phyloP scores from a whole-genome alignment of 2,329 filamentous ascomycete species.

The Ceratocystis albifundus region DNA sequence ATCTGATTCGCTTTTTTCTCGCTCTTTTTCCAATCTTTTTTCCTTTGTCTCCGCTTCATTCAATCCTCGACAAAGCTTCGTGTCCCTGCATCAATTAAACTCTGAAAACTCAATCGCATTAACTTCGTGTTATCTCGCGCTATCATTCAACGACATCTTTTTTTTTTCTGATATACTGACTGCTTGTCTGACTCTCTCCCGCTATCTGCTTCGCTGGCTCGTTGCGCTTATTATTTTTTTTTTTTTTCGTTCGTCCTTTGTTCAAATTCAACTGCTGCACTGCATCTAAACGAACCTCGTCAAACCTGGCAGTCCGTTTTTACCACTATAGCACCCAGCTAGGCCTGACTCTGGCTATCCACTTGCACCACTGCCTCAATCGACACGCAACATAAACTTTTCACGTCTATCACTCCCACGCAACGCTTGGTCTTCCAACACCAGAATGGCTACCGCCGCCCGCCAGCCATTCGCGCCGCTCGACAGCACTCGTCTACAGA shows the following conservation, averaged over 20 bases:
- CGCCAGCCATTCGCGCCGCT: slow-evolving; percentile 68
- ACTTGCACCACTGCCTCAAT: background rate
- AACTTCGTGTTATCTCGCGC: slow-evolving; percentile 8
- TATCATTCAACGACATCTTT: background rate
- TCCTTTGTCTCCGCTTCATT: slow-evolving; percentile 8
- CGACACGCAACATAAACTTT: background rate
- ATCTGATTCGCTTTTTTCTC: slow-evolving; percentile 3
- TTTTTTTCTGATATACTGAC: too few species aligned
- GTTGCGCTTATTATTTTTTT: slow-evolving; percentile 9
- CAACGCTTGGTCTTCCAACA: background rate
- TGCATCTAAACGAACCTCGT: background rate
- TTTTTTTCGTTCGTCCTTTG: background rate
- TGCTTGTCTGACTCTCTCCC: background rate
- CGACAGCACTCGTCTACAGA: slow-evolving; percentile 56
- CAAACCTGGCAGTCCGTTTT: slow-evolving; percentile 3
- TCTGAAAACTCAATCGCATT: slow-evolving; percentile 4
- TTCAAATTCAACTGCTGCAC: background rate
- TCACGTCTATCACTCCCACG: background rate
- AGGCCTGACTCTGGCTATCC: background rate
- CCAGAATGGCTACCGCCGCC: slow-evolving; percentile 43
- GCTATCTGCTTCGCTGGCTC: slow-evolving; percentile 17
- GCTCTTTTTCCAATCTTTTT: slow-evolving; percentile 16
- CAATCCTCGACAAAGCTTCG: background rate
- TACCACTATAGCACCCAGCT: background rate
- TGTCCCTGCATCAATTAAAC: slow-evolving; percentile 7